Evolutionary conservation across 345 rosid genomes (phyloP), one percentile per base, ranked within the genome.

Genomic region (Aethionema arabicum): DNA sequence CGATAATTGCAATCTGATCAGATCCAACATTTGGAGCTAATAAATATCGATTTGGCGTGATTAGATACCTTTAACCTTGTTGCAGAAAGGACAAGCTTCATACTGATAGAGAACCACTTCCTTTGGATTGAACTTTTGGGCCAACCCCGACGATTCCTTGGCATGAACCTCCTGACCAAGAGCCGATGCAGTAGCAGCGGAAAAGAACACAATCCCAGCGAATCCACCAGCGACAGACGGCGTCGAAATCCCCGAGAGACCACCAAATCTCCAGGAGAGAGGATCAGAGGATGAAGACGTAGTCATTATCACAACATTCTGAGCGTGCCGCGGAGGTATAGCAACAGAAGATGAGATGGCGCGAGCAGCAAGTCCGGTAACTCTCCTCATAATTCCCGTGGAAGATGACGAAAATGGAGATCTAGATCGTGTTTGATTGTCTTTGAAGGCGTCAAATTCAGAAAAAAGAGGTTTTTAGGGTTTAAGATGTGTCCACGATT

Each of bases 81-180:
- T 93, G 79, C 97, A 87, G 72, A 93, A 93, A 68, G 97, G 96
- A 70, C 96, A 93, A 54, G 99, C 97, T 64, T 90, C 95, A 63
- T 87, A 93, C 80, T 93, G 99, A 74, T 93, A 93, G 6, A 90
- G 83, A 54, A 90, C 85, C 8, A 90, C 87, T 33, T 93, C 95
- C 15, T 74, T 79, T 33, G 84, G 88, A 6, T 65, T 56, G 40
- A 81, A 74, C 63, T 76, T 86, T 52, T 72, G 82, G 65, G 59
- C 70, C 8, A 76, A 9, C 1, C 30, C 68, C 1, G 74, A 68
- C 47, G n/a, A 37, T 71, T 83, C 90, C 83, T 90, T 87, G 12
- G 91, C 95, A 66, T 66, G 84, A 29, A 38, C 80, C n/a, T 80
- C 88, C 48, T 81, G 80, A 39, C 67, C 70, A 49, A 83, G 52